phyloP scores from a whole-genome alignment of 371 early-diverging fungal species.

The Lichtheimia ramosa region DNA sequence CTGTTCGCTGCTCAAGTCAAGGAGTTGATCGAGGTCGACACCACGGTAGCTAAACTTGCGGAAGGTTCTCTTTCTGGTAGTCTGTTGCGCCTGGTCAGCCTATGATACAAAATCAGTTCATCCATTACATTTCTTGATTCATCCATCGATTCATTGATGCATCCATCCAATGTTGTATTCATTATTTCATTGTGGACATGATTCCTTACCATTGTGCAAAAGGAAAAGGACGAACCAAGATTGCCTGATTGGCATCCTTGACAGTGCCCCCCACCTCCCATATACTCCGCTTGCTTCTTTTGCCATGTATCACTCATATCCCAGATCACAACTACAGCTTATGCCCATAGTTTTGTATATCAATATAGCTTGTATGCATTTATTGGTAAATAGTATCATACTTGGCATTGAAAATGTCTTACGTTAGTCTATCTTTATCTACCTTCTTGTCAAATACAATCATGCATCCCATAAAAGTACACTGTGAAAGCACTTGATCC shows the following conservation, averaged over 20 bases:
- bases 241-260: not conserved
- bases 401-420: no score
- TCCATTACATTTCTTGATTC: not conserved
- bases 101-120: slow-evolving; percentile 7
- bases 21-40: slow-evolving; percentile 85
- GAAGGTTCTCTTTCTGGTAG: slow-evolving; percentile 91
- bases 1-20: slow-evolving; percentile 91
- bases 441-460: no score
- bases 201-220: not conserved
- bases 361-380: no score
- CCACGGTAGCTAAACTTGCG: slow-evolving; percentile 98
- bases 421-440: no score
- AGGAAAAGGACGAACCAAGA: not conserved
- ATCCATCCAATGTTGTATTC: slow-evolving; percentile 3
- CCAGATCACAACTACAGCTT: not conserved
- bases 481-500: no score
- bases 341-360: no score
- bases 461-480: no score
- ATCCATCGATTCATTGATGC: slow-evolving; percentile 8
- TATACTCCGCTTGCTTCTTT: not conserved
- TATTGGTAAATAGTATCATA: no score
- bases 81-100: slow-evolving; percentile 44
- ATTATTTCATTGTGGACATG: not conserved
- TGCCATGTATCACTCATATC: not conserved
- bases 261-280: not conserved